phyloP scores from a whole-genome alignment of 148 eudicot genomes.

The Tetragonia tetragonoides region DNA sequence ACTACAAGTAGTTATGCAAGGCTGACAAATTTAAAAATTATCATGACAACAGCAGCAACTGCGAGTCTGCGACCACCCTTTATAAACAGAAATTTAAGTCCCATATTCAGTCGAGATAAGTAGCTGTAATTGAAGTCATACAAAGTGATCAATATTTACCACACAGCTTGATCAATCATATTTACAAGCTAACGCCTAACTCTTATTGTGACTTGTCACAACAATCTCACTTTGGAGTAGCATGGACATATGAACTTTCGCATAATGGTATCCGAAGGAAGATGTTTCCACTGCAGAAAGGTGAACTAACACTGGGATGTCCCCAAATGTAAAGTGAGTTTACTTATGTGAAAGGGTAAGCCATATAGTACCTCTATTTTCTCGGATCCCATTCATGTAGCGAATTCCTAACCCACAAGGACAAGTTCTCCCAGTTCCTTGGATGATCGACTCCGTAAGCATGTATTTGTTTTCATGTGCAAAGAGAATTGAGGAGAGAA shows the following conservation, averaged over 20 bases:
- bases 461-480: neutral
- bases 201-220: neutral
- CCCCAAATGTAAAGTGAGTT: neutral
- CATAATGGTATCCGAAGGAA: too few species aligned
- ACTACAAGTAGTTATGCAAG: neutral
- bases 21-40: too few species aligned
- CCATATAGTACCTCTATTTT: too few species aligned
- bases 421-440: too few species aligned
- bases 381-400: too few species aligned
- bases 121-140: neutral
- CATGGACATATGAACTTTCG: neutral
- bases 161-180: too few species aligned
- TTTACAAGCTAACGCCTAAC: neutral
- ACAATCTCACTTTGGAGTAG: neutral
- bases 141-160: neutral
- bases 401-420: too few species aligned
- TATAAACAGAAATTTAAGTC: too few species aligned
- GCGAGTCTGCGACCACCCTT: neutral
- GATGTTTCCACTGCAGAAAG: neutral
- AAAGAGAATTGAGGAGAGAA: neutral
- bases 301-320: neutral
- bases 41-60: neutral
- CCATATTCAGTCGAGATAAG: neutral
- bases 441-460: too few species aligned
- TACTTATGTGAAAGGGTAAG: too few species aligned